Conservation (phyloP, 148 eudicot species). For the Simmondsia chinensis region DNA sequence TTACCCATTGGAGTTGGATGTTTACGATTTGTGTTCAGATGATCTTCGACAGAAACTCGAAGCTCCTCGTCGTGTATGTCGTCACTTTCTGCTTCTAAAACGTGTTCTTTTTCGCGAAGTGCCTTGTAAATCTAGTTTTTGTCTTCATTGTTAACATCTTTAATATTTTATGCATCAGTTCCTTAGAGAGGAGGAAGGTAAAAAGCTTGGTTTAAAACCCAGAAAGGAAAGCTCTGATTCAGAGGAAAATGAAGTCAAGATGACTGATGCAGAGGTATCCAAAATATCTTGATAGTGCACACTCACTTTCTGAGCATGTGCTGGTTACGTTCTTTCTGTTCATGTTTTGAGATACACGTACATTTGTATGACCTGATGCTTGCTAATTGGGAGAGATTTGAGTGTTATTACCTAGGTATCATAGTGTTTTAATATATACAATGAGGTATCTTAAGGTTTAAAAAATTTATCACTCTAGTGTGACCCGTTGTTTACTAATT, state of each 20-base stretch:
- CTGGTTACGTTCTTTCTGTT: too few relatives aligned
- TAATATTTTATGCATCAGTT: conserved; percentile 24
- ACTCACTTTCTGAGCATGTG: too few relatives aligned
- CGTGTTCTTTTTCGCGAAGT: not conserved
- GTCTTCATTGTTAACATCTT: not conserved
- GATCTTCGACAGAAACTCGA: conserved; percentile 78
- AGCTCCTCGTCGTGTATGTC: conserved; percentile 74
- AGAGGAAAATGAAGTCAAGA: conserved; percentile 61
- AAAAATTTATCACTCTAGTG: too few relatives aligned
- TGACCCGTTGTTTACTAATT: too few relatives aligned
- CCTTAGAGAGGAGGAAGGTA: conserved; percentile 90
- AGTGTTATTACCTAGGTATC: too few relatives aligned
- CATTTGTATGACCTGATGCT: too few relatives aligned
- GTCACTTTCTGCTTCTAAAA: not conserved
- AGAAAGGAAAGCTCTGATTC: conserved; percentile 53
- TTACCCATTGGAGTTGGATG: conserved; percentile 87
- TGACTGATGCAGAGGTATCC: conserved; percentile 81
- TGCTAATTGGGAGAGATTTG: too few relatives aligned
- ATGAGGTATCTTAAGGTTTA: too few relatives aligned
- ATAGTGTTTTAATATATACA: too few relatives aligned
- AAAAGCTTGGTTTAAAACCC: conserved; percentile 62
- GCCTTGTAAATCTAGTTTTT: not conserved
- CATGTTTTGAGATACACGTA: too few relatives aligned
- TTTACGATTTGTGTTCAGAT: conserved; percentile 86
- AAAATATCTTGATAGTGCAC: too few relatives aligned